These are phyloP conservation scores for Carex arenaria DNA, from an alignment of 202 grass and related monocot genomes.

Conservation along the genomic window DNA sequence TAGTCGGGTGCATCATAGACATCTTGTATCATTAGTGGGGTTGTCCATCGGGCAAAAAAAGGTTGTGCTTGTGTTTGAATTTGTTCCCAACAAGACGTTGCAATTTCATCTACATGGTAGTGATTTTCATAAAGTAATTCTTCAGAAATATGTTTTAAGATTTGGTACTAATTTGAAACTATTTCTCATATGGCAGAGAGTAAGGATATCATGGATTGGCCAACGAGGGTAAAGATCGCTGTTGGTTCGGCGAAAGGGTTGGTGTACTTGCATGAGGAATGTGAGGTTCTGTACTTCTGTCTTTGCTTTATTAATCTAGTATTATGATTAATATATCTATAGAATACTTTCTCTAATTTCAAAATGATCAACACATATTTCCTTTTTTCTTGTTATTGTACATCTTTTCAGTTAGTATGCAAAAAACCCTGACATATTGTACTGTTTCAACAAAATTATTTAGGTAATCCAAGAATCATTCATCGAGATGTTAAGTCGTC, in stretches of 20 bases:
- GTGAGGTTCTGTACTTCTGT: constrained; percentile 32
- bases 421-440: neutral
- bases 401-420: neutral
- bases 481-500: constrained; percentile 85
- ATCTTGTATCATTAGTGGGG: constrained; percentile 81
- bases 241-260: constrained; percentile 58
- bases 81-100: constrained; percentile 71
- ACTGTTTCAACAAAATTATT: neutral
- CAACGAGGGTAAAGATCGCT: constrained; percentile 54
- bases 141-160: neutral
- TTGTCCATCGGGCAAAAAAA: constrained; percentile 60
- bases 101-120: constrained; percentile 74
- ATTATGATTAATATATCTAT: neutral
- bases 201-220: constrained; percentile 41
- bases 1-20: constrained; percentile 87
- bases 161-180: neutral
- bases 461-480: constrained; percentile 92
- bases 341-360: neutral
- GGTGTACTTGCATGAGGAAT: constrained; percentile 46
- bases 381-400: neutral
- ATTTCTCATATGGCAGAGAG: constrained; percentile 11
- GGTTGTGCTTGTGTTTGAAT: constrained; percentile 84
- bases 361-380: neutral
- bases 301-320: neutral
- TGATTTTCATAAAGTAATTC: neutral